phyloP scores from a whole-genome alignment of 352 stramenopile species.

The Phytophthora gonapodyides region DNA sequence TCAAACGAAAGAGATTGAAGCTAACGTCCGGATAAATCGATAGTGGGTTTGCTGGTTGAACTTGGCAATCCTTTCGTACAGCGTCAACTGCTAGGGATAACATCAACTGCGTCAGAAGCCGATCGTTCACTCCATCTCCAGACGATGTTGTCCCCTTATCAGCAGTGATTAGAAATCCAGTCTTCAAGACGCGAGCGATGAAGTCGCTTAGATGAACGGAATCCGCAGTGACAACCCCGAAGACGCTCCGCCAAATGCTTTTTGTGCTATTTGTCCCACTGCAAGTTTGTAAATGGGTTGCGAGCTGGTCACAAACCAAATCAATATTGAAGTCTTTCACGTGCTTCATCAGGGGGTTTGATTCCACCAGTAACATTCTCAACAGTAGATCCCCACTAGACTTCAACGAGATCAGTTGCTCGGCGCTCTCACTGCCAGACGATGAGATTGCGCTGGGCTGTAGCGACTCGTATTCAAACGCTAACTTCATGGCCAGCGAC shows the following conservation, averaged over 20 bases:
- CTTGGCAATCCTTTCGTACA: constrained; percentile 37
- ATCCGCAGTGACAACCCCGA: constrained; percentile 38
- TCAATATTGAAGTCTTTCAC: constrained; percentile 42
- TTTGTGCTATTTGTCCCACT: constrained; percentile 35
- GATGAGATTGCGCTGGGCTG: neutral
- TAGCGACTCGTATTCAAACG: constrained; percentile 41
- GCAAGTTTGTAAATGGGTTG: constrained; percentile 38
- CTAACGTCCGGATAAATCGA: constrained; percentile 4
- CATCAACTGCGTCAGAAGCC: constrained; percentile 43
- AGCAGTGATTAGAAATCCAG: constrained; percentile 35
- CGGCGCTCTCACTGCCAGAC: neutral
- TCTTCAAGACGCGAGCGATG: constrained; percentile 40
- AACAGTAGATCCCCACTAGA: constrained; percentile 42
- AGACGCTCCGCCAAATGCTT: constrained; percentile 55
- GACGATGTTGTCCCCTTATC: neutral
- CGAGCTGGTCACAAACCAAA: constrained; percentile 38
- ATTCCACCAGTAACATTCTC: constrained; percentile 32
- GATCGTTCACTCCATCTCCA: constrained; percentile 11
- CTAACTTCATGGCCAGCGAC: constrained; percentile 45
- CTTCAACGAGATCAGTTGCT: constrained; percentile 8
- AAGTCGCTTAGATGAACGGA: constrained; percentile 53
- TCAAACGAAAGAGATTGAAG: constrained; percentile 54
- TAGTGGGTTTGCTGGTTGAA: neutral
- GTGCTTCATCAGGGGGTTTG: constrained; percentile 26
- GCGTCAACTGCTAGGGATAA: constrained; percentile 52